Percentiles rank a stretch among this genome's conserved stretches.
phyloP scores from a whole-genome alignment of 176 grass and related monocot genomes.

The barley (Hordeum vulgare) region MorexV3_pseudomolecules_assembly NC_058522.1:312141721-312142220 shows the following conservation, averaged over 20 bases:
- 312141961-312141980: slow-evolving; percentile 66
- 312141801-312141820: slow-evolving; percentile 4
- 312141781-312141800: background rate
- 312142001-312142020: slow-evolving; percentile 66
- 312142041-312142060: slow-evolving; percentile 13
- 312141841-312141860: background rate
- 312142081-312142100: slow-evolving; percentile 31
- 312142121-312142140: slow-evolving; percentile 28
- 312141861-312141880: slow-evolving; percentile 13
- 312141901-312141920: slow-evolving; percentile 37
- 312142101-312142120: slow-evolving; percentile 26
- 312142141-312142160: slow-evolving; percentile 21
- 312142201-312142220: slow-evolving; percentile 22
- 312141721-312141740: background rate
- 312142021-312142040: slow-evolving; percentile 17
- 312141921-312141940: slow-evolving; percentile 32
- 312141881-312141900: slow-evolving; percentile 44
- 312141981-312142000: slow-evolving; percentile 62
- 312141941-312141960: slow-evolving; percentile 43
- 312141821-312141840: background rate
- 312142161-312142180: slow-evolving; percentile 17
- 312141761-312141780: slow-evolving; percentile 22
- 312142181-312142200: slow-evolving; percentile 20
- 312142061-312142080: slow-evolving; percentile 18
- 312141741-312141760: background rate